A percentile compares a stretch with the other conserved stretches of the same genome.
phyloP scores from a whole-genome alignment of 805 yeast genomes.

The Candida pini region DNA sequence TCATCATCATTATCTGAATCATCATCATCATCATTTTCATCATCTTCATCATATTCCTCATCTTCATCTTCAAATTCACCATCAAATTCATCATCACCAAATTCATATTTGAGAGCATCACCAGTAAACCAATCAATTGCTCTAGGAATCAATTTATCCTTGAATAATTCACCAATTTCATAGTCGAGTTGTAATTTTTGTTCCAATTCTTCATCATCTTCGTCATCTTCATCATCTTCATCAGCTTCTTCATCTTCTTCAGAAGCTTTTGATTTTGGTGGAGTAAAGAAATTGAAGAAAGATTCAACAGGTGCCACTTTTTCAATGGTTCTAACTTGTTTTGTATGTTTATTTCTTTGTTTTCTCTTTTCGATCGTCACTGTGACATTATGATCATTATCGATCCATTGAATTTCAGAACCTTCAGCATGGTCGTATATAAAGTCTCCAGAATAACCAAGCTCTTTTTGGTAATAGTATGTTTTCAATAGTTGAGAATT shows the following conservation, averaged over 20 bases:
- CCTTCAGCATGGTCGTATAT: constrained; percentile 98
- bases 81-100: constrained; percentile 44
- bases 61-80: constrained; percentile 58
- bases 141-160: constrained; percentile 92
- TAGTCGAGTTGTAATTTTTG: constrained; percentile 85
- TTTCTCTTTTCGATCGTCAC: constrained; percentile 87
- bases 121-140: constrained; percentile 99
- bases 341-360: constrained; percentile 94
- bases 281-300: constrained; percentile 92
- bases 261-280: constrained; percentile 67
- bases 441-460: constrained; percentile 93
- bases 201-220: constrained; percentile 71
- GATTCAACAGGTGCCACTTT: constrained; percentile 92
- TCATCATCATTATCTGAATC: constrained; percentile 52
- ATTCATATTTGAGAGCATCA: constrained; percentile 79
- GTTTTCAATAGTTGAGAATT: constrained; percentile 74
- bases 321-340: constrained; percentile 93
- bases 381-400: constrained; percentile 78
- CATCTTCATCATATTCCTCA: constrained; percentile 57
- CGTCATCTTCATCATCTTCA: constrained; percentile 38
- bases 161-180: constrained; percentile 92
- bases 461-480: constrained; percentile 88
- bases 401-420: constrained; percentile 74
- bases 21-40: constrained; percentile 56
- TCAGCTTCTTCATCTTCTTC: constrained; percentile 46